Evolutionary conservation across 106 monocot genomes (phyloP), one percentile per base, ranked within the genome.

Genomic region (Alisma plantagoaquatica): DNA sequence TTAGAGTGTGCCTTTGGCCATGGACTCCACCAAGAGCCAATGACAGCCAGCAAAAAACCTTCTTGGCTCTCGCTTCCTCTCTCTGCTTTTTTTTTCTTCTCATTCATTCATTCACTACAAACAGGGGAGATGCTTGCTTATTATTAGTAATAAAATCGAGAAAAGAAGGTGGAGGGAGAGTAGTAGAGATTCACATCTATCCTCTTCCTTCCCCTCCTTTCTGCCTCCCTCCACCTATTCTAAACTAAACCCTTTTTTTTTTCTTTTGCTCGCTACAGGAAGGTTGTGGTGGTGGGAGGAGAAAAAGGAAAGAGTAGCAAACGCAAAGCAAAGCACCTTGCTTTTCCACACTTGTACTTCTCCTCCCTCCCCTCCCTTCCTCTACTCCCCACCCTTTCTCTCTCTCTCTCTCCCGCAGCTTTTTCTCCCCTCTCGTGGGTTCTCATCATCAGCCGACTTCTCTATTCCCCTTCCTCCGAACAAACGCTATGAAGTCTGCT

Each of bases 11-110:
- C n/a, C n/a, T n/a, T n/a, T 59, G 69, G 63, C 53, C 57, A 52
- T 59, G 53, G 53, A 38, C 53, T 64, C 64, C 64, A 69, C 69
- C 51, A 56, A 51, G 11, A 14, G 8, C 74, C 74, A 69, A 68
- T 75, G 43, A 63, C 26, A 63, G 7, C 31, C 22, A 31, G 33
- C 49, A n/a, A n/a, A n/a, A n/a, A n/a, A n/a, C n/a, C n/a, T n/a
- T n/a, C n/a, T n/a, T n/a, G n/a, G n/a, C n/a, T n/a, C n/a, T n/a
- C 61, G 50, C 32, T 49, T 46, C 29, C 46, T 46, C n/a, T 20
- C 7, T 20, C 18, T 17, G 21, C 21, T 38, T 14, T 38, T 38
- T 38, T n/a, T n/a, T n/a, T n/a, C n/a, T n/a, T n/a, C n/a, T n/a
- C n/a, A n/a, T n/a, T n/a, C n/a, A n/a, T n/a, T 6, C 14, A 38